These are phyloP conservation scores for Fusarium guadeloupense DNA, from an alignment of 2,329 filamentous ascomycete genomes.

Conservation along the genomic window DNA sequence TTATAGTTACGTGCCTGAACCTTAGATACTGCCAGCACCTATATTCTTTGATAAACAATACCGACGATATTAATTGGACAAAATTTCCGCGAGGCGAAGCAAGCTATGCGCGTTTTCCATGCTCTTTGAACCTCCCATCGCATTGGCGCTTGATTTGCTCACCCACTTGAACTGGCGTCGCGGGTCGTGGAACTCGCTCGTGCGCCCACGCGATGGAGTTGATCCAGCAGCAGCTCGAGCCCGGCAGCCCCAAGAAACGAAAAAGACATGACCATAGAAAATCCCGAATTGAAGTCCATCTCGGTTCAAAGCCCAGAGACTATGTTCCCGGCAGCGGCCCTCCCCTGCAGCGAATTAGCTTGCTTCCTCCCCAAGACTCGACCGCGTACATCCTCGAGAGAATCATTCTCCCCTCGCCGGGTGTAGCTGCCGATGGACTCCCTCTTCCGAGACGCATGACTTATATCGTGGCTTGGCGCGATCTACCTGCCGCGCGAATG, in stretches of 20 bases:
- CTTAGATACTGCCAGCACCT: too few relatives aligned
- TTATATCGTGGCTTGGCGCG: conserved; percentile 65
- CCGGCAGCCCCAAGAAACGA: conserved; percentile 15
- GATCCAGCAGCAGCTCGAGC: conserved; percentile 10
- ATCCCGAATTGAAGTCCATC: conserved; percentile 31
- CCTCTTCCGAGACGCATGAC: conserved; percentile 56
- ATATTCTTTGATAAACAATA: too few relatives aligned
- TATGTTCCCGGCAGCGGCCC: conserved; percentile 61
- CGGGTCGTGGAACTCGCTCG: conserved; percentile 15
- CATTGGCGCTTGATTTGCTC: not conserved
- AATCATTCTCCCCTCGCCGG: conserved; percentile 55
- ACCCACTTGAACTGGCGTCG: conserved; percentile 1
- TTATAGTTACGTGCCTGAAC: too few relatives aligned
- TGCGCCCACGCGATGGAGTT: conserved; percentile 34
- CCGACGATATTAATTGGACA: not conserved
- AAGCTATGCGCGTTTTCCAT: not conserved
- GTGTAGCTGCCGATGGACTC: conserved; percentile 47
- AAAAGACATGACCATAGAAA: conserved; percentile 13
- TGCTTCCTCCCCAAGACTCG: conserved; percentile 60
- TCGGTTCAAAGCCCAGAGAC: conserved; percentile 32
- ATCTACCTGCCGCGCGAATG: conserved; percentile 59
- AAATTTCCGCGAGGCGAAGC: too few relatives aligned
- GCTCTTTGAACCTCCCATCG: not conserved
- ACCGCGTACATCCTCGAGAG: conserved; percentile 67
- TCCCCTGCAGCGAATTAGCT: conserved; percentile 55